Percentiles rank a stretch among this genome's conserved stretches.
Evolutionary conservation across 1,284 basidiomycete species (phyloP).

Genomic region (Rhodotorula sp.): DNA sequence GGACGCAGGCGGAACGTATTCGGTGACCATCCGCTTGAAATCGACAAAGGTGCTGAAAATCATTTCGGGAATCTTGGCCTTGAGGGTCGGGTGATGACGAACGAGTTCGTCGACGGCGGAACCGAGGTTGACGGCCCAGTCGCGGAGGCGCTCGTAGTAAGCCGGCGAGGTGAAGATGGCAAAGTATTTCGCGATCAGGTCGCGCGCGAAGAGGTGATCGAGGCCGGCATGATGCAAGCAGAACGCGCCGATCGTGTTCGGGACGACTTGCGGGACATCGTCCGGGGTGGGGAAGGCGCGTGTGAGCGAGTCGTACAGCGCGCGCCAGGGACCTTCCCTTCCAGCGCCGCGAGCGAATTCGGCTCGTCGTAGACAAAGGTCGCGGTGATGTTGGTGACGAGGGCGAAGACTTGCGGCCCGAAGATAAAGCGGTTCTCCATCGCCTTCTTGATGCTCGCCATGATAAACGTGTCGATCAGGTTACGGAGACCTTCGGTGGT

Average conservation of each 20-base stretch:
- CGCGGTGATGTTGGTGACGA: conserved; percentile 93
- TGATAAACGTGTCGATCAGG: conserved; percentile 86
- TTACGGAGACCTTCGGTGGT: conserved; percentile 92
- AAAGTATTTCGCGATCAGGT: conserved; percentile 80
- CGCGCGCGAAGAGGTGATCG: conserved; percentile 70
- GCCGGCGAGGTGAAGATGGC: conserved; percentile 79
- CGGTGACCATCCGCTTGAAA: conserved; percentile 69
- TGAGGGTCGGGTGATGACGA: conserved; percentile 89
- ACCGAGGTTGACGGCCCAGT: conserved; percentile 85
- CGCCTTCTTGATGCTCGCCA: conserved; percentile 82
- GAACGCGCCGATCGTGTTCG: conserved; percentile 93
- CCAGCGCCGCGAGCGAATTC: conserved; percentile 85
- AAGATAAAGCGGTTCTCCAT: conserved; percentile 79
- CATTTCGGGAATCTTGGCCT: conserved; percentile 73
- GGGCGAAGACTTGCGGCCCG: conserved; percentile 79
- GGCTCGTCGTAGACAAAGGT: conserved; percentile 99
- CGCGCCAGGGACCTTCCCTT: conserved; percentile 90
- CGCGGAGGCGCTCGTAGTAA: conserved; percentile 80
- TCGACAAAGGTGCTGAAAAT: conserved; percentile 66
- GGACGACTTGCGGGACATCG: conserved; percentile 84
- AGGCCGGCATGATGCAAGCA: conserved; percentile 91
- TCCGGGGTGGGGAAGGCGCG: conserved; percentile 65
- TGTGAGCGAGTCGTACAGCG: conserved; percentile 82
- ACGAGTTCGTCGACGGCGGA: conserved; percentile 91
- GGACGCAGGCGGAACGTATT: conserved; percentile 57